Percentiles rank a stretch among this genome's conserved stretches.
Evolutionary conservation across 75 land plant genomes (phyloP).

Genomic region (Chamaecyparis obtusa): DNA sequence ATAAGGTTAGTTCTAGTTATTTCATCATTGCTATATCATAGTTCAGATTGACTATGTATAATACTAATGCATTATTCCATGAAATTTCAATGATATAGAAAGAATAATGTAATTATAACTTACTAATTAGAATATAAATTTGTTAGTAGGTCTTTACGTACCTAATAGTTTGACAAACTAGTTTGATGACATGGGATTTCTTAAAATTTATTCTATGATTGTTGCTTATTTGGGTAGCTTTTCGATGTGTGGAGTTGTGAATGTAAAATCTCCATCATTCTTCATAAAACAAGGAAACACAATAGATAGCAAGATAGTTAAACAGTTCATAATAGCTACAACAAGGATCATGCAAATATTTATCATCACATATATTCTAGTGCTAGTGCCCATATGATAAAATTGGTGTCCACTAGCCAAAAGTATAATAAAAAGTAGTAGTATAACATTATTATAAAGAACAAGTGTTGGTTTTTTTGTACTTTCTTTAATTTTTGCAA

Average conservation of each 20-base stretch:
- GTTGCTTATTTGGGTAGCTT: conserved; percentile 44
- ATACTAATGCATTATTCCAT: too few relatives aligned
- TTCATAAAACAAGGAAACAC: conserved; percentile 36
- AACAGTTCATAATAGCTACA: conserved; percentile 20
- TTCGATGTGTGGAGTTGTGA: conserved; percentile 32
- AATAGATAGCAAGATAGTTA: conserved; percentile 25
- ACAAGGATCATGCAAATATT: conserved; percentile 33
- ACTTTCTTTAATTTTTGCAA: too few relatives aligned
- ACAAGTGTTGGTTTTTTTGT: conserved; percentile 50
- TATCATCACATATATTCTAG: conserved; percentile 15
- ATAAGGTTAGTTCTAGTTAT: too few relatives aligned
- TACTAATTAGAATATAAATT: too few relatives aligned
- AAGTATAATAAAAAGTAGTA: conserved; percentile 32
- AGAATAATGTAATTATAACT: too few relatives aligned
- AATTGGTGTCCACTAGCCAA: conserved; percentile 33
- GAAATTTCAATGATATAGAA: too few relatives aligned
- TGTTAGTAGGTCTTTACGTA: too few relatives aligned
- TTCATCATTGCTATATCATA: too few relatives aligned
- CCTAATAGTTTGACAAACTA: too few relatives aligned
- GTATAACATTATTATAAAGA: conserved; percentile 37
- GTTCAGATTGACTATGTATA: too few relatives aligned
- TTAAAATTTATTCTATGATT: conserved; percentile 34
- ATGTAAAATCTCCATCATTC: conserved; percentile 36
- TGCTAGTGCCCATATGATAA: conserved; percentile 42
- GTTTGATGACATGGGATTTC: too few relatives aligned